Conservation (phyloP, 2,329 filamentous ascomycete species). For the Hypoxylon sp. region DNA sequence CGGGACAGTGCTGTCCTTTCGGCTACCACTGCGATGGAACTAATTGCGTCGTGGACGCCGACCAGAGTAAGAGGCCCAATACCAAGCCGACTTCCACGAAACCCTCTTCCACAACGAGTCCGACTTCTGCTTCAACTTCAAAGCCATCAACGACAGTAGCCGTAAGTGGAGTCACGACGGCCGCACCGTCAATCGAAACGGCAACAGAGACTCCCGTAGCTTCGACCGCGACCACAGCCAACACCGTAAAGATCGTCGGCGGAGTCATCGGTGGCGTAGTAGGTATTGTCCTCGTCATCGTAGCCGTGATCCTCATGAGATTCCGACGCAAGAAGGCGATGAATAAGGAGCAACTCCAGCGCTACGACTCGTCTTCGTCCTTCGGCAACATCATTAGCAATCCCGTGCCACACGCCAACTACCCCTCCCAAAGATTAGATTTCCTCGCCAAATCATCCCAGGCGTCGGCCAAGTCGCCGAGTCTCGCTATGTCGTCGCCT, state of each 20-base stretch:
- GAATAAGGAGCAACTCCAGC: conserved; percentile 18
- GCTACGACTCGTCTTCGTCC: conserved; percentile 42
- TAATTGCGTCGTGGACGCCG: conserved; percentile 65
- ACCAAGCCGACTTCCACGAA: conserved; percentile 17
- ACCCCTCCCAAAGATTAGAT: conserved; percentile 46
- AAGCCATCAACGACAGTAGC: conserved; percentile 30
- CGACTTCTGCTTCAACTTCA: neutral
- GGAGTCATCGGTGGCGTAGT: conserved; percentile 49
- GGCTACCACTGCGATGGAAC: conserved; percentile 73
- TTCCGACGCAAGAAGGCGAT: conserved; percentile 40
- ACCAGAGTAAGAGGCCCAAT: conserved; percentile 60
- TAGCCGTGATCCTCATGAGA: conserved; percentile 38
- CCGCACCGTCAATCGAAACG: conserved; percentile 32
- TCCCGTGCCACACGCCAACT: conserved; percentile 49
- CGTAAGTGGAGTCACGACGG: conserved; percentile 32
- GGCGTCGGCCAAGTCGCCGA: conserved; percentile 29
- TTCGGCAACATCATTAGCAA: conserved; percentile 51
- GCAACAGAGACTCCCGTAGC: conserved; percentile 31
- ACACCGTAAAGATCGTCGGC: conserved; percentile 51
- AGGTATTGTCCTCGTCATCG: conserved; percentile 37
- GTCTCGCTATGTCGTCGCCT: conserved; percentile 37
- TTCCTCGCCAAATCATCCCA: conserved; percentile 47
- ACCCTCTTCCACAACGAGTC: neutral
- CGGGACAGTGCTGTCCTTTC: conserved; percentile 76
- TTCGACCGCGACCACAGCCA: conserved; percentile 38